Evolutionary conservation across 495 filamentous ascomycete species (phyloP).

Genomic region (Aspergillus leporis): DNA sequence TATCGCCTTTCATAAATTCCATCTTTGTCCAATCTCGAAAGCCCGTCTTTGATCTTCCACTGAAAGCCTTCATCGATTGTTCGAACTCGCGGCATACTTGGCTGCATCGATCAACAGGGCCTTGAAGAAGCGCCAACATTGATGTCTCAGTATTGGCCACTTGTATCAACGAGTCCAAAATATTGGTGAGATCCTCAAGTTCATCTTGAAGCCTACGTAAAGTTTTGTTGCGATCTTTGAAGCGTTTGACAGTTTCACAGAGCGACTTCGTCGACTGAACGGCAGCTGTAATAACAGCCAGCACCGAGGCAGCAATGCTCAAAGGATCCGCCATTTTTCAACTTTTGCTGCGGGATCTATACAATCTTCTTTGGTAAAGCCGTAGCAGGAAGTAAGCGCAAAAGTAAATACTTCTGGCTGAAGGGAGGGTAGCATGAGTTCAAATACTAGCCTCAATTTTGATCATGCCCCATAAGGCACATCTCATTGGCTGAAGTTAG

Average conservation of each 20-base stretch:
- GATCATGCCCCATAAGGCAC: too few species aligned
- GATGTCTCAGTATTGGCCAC: conserved; percentile 3
- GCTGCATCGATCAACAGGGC: conserved; percentile 15
- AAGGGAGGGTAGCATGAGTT: too few species aligned
- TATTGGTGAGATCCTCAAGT: conserved; percentile 13
- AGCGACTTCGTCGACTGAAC: conserved; percentile 25
- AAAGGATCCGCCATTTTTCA: conserved; percentile 27
- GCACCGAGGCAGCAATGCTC: conserved; percentile 26
- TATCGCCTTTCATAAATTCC: conserved; percentile 20
- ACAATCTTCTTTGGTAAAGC: too few species aligned
- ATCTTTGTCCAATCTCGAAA: conserved; percentile 20
- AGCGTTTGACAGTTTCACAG: conserved; percentile 27
- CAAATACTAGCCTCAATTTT: too few species aligned
- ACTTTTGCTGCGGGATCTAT: too few species aligned
- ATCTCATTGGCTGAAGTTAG: too few species aligned
- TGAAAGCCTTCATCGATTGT: conserved; percentile 12
- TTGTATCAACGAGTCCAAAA: conserved; percentile 4
- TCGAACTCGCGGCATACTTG: conserved; percentile 17
- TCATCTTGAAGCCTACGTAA: conserved; percentile 13
- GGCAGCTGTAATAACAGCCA: conserved; percentile 29
- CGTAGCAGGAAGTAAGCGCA: too few species aligned
- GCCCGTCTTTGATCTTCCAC: conserved; percentile 11
- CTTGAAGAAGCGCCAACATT: conserved; percentile 13
- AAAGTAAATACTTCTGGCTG: too few species aligned
- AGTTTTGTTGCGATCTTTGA: conserved; percentile 18